Conservation (phyloP, 2,329 filamentous ascomycete species). For the Pseudogymnoascus sp. region DNA sequence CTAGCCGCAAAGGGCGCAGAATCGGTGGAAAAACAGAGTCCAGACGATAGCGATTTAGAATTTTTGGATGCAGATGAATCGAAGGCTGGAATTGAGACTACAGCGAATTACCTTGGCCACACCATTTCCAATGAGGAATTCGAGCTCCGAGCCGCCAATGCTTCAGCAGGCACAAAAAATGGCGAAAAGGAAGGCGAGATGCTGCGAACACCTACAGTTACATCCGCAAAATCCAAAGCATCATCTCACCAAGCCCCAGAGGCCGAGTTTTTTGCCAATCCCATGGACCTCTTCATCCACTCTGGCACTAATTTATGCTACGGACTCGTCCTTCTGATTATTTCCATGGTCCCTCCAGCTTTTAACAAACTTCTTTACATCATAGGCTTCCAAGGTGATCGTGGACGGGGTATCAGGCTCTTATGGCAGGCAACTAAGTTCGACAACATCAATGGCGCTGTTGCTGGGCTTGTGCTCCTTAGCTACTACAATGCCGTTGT, state of each 20-base stretch:
- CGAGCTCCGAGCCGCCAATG: background rate
- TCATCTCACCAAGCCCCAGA: conserved; percentile 46
- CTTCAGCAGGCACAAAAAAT: background rate
- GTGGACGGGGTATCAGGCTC: conserved; percentile 73
- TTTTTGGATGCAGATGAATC: conserved; percentile 53
- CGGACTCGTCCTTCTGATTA: conserved; percentile 74
- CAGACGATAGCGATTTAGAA: conserved; percentile 40
- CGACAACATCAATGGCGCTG: conserved; percentile 84
- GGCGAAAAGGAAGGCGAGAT: background rate
- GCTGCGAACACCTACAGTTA: background rate
- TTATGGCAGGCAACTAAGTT: conserved; percentile 87
- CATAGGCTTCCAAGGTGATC: conserved; percentile 86
- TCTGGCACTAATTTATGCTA: conserved; percentile 86
- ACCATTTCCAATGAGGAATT: conserved; percentile 38
- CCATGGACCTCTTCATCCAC: conserved; percentile 82
- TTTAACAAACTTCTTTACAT: conserved; percentile 83
- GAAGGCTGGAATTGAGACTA: conserved; percentile 39
- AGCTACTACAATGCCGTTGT: conserved; percentile 85
- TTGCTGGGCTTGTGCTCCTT: conserved; percentile 74
- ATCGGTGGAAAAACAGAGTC: conserved; percentile 19
- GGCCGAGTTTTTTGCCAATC: conserved; percentile 61
- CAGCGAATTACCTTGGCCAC: conserved; percentile 43
- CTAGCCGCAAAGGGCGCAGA: background rate
- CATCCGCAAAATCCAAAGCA: conserved; percentile 22
- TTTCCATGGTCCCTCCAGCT: conserved; percentile 88